Evolutionary conservation across 352 stramenopile species (phyloP), one percentile per base, ranked within the genome.

Genomic region (Pythium pyrilobum): DNA sequence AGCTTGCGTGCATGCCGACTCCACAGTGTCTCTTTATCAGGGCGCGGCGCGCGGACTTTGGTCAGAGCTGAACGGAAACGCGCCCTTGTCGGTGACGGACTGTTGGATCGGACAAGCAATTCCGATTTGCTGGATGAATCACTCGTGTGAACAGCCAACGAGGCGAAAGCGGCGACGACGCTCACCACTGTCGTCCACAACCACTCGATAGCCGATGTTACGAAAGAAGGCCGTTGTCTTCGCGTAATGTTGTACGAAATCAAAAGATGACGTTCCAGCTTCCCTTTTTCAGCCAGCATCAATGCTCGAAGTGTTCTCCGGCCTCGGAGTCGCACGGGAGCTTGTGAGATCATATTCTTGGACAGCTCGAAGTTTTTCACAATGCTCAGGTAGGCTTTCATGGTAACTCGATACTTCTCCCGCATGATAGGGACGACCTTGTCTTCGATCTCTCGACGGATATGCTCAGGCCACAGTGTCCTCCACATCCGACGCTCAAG

Each of bases 401-500:
- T 48, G 5, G 28, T 47, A 15, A 43, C 9, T 6, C 48, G 48
- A 18, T 56, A 28, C 37, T 56, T 56, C 12, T 46, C 48, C 3
- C 48, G 48, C 37, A 56, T 50, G 9, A 69, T 34, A 38, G 63
- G 44, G 10, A 82, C 45, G 7, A 85, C 23, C 3, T 38, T 16
- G 0, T 61, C 51, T 34, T 89, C 75, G 16, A 85, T 57, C 27
- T 71, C 44, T 15, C 21, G 21, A 8, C 75, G 71, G 0, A 80
- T 18, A 9, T 31, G 25, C 3, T 57, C 61, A 7, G 78, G 69
- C 78, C 78, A 89, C 3, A 87, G 24, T 8, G 51, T 33, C 29
- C 70, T 69, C 78, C 78, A 89, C 3, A 51, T 49, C 3, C 52
- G 43, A 7, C 60, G 54, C 4, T 86, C 65, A 0, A 89, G 64